Evolutionary conservation across 345 rosid genomes (phyloP), one percentile per base, ranked within the genome.

Genomic region (Eutrema yunnanense): DNA sequence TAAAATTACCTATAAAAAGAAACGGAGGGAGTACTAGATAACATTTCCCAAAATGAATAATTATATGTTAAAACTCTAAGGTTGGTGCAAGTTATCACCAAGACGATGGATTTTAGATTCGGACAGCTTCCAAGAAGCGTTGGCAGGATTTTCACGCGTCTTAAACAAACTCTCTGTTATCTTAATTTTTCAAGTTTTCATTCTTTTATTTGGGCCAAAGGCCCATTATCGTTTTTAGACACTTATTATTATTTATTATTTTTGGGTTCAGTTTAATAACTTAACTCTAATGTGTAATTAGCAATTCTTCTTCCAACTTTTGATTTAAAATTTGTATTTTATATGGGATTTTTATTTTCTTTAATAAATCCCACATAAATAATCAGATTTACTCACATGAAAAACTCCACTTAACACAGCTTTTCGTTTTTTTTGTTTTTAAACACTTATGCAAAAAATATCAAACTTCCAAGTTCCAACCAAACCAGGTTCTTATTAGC

Each of bases 401-500:
- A 47, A 13, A 32, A 32, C 47, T 27, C 37, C n/a, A 44, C 36
- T 46, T 32, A 16, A 14, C 58, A 49, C 26, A 65, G 13, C 7
- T 4, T 43, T 54, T 54, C 14, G 6, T 36, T 22, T 48, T 19
- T 19, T n/a, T n/a, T n/a, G n/a, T n/a, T n/a, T n/a, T n/a, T n/a
- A 43, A 13, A 27, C 8, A 8, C 27, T 29, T 14, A 47, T 3
- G 22, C 8, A 47, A 47, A 32, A 69, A 49, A 60, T 42, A 40
- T 40, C 9, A 38, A 71, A 14, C 41, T 29, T 53, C 32, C 30
- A 55, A 57, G 29, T 47, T 69, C 58, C 46, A 63, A 26, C 41
- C 19, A 65, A 65, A 73, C 66, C 72, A 65, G 6, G 16, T 67
- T 67, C 53, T 67, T 60, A 57, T 37, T 48, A 7, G 14, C 37